Percentiles rank a stretch among this genome's conserved stretches.
phyloP scores from a whole-genome alignment of 2,329 filamentous ascomycete genomes.

The Zelopaecilomyces penicillatus region DNA sequence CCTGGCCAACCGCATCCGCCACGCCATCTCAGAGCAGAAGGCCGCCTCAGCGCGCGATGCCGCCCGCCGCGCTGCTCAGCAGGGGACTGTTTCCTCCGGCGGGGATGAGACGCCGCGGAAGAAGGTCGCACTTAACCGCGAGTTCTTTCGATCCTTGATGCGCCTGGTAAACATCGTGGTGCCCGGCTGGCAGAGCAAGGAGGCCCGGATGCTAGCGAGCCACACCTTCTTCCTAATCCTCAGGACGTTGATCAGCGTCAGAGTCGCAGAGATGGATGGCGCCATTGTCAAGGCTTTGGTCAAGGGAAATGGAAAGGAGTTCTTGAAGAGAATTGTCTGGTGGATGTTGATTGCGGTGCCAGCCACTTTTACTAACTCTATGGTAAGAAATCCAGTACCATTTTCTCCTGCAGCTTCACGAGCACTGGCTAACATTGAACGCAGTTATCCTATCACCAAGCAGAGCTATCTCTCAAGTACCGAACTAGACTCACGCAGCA shows the following conservation, averaged over 20 bases:
- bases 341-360: slow-evolving; percentile 98
- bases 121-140: slow-evolving; percentile 86
- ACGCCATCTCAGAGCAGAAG: slow-evolving; percentile 89
- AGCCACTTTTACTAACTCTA: slow-evolving; percentile 96
- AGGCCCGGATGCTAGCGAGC: slow-evolving; percentile 75
- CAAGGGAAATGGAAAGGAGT: slow-evolving; percentile 83
- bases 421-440: background rate
- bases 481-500: slow-evolving; percentile 86
- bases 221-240: slow-evolving; percentile 91
- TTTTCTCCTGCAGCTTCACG: no score
- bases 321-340: slow-evolving; percentile 81
- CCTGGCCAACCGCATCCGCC: slow-evolving; percentile 77
- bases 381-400: slow-evolving; percentile 50
- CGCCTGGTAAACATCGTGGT: slow-evolving; percentile 78
- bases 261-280: slow-evolving; percentile 93
- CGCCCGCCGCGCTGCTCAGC: slow-evolving; percentile 39
- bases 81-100: slow-evolving; percentile 40
- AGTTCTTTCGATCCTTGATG: slow-evolving; percentile 67
- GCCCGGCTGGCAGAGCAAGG: slow-evolving; percentile 82
- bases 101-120: slow-evolving; percentile 44
- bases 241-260: slow-evolving; percentile 84
- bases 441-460: slow-evolving; percentile 92
- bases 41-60: slow-evolving; percentile 65
- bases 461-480: slow-evolving; percentile 86
- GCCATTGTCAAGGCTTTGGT: slow-evolving; percentile 87